Base-by-base conservation (phyloP, 176 grass and related monocot genomes). In the Raddia distichophylla region DNA sequence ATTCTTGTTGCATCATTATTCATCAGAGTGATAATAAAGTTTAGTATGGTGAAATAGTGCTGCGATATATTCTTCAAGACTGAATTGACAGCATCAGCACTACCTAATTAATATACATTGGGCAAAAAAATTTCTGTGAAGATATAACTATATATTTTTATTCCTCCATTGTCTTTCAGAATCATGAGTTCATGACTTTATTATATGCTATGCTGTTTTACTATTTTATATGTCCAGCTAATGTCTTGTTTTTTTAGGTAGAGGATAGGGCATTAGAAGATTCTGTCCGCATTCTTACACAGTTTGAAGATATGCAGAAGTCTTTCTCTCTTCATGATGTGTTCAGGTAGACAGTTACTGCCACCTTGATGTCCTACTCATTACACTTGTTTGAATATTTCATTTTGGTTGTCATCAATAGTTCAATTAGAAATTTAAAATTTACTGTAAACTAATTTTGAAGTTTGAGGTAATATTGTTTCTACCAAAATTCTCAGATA, bases 251-350 rank as follows among this genome's bases (percentile, higher is more conserved):
- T 52, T 16, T 63, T 72, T 88, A 98, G 93, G 88, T 98, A 86
- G 93, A 95, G 78, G 90, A 90, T 44, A 94, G 87, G 83, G 93
- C 96, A 70, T 88, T 98, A 89, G 86, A 93, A 82, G 96, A 98
- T 78, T 98, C 96, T 68, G 90, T 98, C 42, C 86, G 73, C 6
- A 95, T 98, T 88, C 85, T 81, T 54, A 91, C 90, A 62, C 84
- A 91, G 64, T 93, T 95, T 75, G 83, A 91, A 67, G 90, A 98
- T 66, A 86, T 98, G 90, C 76, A 60, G 52, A 80, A 86, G 71
- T 79, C 80, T 76, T 95, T 98, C 80, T 90, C 96, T 46, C 84
- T 93, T 5, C 64, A 87, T 76, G 47, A 83, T 86, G 84, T 90
- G 18, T 93, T 98, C 79, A 95, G 89, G 96, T 98, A 79, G 49